Base-by-base conservation (phyloP, 192 early-diverging fungal genomes). In the Entophlyctis luteolus region DNA sequence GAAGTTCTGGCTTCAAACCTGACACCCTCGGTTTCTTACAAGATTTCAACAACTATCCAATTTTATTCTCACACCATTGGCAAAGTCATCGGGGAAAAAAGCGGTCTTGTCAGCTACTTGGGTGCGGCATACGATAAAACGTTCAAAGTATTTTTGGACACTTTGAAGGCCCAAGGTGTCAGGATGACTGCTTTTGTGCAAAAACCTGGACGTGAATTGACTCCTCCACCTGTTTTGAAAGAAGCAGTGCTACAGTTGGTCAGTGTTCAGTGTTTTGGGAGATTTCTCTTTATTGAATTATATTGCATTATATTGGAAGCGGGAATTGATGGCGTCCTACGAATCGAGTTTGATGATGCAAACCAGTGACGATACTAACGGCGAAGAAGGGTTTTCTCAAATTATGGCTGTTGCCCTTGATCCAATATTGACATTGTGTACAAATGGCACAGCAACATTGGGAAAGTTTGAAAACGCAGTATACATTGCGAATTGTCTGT, bases 311-410 rank as follows among this genome's bases (percentile, higher is more conserved):
- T n/a, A n/a, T n/a, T n/a, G n/a, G n/a, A n/a, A 88, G 83, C 87
- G 86, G 72, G 89, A 90, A 67, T 88, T 93, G 29, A 84, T 91
- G 82, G 83, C 87, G 22, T 89, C 90, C 2, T 92, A 91, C 67
- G 88, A 92, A 65, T 85, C 85, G 4, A 90, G 89, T 3, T 77
- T 89, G 47, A 10, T 63, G 29, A 20, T 63, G 1, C 29, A 12
- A 18, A n/a, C 25, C 1, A 20, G 50, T 18, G 28, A 31, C 6
- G 45, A 29, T 42, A 48, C 12, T 22, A 45, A 45, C 45, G 70
- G 74, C 4, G 87, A 88, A 49, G 58, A 75, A 46, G 85, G 87
- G 54, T 89, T 93, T 79, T 75, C 74, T 5, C 67, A 79, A n/a
- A 87, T 89, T 18, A 62, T 92, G 31, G 69, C 80, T 33, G 84